These are phyloP conservation scores for Carex littledalei DNA, from an alignment of 176 grass and related monocot species.

Conservation along the genomic window DNA sequence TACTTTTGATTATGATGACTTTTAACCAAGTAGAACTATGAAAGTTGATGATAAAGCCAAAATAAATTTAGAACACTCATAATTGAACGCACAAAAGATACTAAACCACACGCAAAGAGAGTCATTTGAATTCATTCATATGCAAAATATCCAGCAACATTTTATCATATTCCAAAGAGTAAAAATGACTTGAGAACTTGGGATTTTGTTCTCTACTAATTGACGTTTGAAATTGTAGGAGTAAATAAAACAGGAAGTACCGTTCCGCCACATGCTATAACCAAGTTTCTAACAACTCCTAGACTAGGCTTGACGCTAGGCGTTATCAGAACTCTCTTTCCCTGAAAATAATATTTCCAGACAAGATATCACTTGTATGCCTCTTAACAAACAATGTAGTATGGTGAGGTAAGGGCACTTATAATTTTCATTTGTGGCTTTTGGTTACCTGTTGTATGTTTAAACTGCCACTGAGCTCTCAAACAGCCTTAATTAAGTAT, in stretches of 20 bases:
- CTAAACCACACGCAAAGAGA: not conserved
- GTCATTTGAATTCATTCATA: not conserved
- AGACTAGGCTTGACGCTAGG: constrained; percentile 65
- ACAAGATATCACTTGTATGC: not conserved
- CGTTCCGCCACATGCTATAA: constrained; percentile 59
- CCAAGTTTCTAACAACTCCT: constrained; percentile 56
- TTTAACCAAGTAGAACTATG: not conserved
- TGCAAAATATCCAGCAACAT: not conserved
- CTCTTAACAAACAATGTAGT: not conserved
- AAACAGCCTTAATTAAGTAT: not conserved
- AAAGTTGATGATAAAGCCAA: not conserved
- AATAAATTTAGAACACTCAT: not conserved
- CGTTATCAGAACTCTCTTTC: constrained; percentile 64
- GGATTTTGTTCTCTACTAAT: constrained; percentile 2
- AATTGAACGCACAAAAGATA: not conserved
- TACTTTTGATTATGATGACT: not conserved
- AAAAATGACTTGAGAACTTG: not conserved
- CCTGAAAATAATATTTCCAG: constrained; percentile 38
- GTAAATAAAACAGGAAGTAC: constrained; percentile 34
- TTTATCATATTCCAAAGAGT: not conserved
- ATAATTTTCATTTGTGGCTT: not conserved
- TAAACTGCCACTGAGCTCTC: not conserved
- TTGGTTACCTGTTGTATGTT: not conserved
- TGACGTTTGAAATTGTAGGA: not conserved
- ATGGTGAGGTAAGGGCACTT: not conserved